phyloP scores from a whole-genome alignment of 306 rosid genomes.

The Purshia tridentata region DNA sequence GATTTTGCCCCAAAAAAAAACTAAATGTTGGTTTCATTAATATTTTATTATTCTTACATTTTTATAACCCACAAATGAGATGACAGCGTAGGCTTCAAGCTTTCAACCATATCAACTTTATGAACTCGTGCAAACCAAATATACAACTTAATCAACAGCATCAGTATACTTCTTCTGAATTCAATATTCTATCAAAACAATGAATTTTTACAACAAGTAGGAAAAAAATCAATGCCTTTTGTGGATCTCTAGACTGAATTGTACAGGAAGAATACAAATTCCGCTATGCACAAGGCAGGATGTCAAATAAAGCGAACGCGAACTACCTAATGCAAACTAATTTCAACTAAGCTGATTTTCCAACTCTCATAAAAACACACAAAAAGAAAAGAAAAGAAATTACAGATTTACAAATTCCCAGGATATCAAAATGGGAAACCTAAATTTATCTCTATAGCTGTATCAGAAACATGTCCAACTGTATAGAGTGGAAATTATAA shows the following conservation, averaged over 20 bases:
- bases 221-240: not conserved
- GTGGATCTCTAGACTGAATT: constrained; percentile 18
- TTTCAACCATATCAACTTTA: not conserved
- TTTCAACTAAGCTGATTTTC: constrained; percentile 17
- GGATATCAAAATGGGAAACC: constrained; percentile 23
- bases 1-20: not conserved
- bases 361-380: not conserved
- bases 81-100: not conserved
- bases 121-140: not conserved
- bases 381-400: constrained; percentile 7
- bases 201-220: not conserved
- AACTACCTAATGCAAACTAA: constrained; percentile 28
- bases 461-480: constrained; percentile 23
- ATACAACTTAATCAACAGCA: not conserved
- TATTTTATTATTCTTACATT: not conserved
- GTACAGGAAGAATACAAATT: constrained; percentile 35
- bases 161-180: not conserved
- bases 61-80: not conserved
- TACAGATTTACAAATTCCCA: constrained; percentile 41
- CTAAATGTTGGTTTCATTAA: too few species aligned
- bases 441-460: constrained; percentile 15
- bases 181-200: not conserved
- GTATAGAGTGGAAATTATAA: constrained; percentile 19
- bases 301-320: constrained; percentile 19
- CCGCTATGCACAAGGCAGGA: constrained; percentile 47